Base-by-base conservation (phyloP, 192 early-diverging fungal species). In the Phycomyces blakesleeanus region DNA sequence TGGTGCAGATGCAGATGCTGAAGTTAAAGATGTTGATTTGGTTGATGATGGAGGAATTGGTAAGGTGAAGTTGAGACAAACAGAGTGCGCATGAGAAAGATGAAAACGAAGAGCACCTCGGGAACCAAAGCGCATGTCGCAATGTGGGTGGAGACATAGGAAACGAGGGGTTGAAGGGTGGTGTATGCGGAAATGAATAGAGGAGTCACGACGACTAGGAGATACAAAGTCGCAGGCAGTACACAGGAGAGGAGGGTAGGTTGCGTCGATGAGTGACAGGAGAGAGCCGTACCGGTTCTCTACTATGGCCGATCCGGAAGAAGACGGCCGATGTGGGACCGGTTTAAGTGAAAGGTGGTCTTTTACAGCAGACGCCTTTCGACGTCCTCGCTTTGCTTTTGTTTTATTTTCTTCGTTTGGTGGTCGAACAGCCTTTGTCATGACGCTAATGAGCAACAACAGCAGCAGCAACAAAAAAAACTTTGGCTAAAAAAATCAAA, bases 161-260 rank as follows among this genome's bases (percentile, higher is more conserved):
- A 59, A 75, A 21, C 59, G 66, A 21, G 59, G 49, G 15, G 55
- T 50, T 27, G 44, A 47, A 12, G 51, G 40, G 37, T 75, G 73
- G 10, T 41, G 20, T 15, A 59, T 42, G 20, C 53, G 51, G 44
- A 63, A 51, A 39, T 73, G 71, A n/a, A 21, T 41, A 44, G 59
- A 51, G 5, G 63, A 57, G 15, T 61, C 67, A 5, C 12, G 24
- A 18, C 26, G 52, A 39, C 24, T 57, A 14, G 40, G 27, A 21
- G 56, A 69, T 12, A 39, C 37, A 5, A 51, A 39, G 50, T 67
- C 39, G 27, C 73, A 75, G 11, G 41, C 37, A 21, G 49, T 54
- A 44, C 73, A 75, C 15, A 75, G 5, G 7, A 51, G 18, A n/a
- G 67, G 73, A 15, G 73, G 73, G 64, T 75, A 75, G 5, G 58